phyloP scores from a whole-genome alignment of 1,139 yeast genomes.

The Taphrina pruni region DNA sequence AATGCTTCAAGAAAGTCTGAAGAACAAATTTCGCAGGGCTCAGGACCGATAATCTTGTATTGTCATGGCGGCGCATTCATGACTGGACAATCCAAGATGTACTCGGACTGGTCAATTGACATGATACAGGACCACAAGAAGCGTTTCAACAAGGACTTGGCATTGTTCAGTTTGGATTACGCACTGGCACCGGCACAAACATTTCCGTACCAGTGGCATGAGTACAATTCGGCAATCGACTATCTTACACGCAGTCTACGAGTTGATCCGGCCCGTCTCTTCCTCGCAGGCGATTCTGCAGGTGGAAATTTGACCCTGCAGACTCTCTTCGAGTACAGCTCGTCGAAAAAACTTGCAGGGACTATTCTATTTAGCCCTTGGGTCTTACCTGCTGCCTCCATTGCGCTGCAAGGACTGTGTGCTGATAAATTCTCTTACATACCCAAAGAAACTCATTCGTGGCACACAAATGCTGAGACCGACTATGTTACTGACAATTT shows the following conservation, averaged over 20 bases:
- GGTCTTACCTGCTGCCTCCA: slow-evolving; percentile 27
- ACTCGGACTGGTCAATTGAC: slow-evolving; percentile 23
- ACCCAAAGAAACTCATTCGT: slow-evolving; percentile 1
- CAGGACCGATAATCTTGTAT: slow-evolving; percentile 29
- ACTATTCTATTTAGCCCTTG: slow-evolving; percentile 37
- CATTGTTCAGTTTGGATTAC: slow-evolving; percentile 23
- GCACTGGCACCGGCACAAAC: slow-evolving; percentile 23
- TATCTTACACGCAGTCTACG: slow-evolving; percentile 20
- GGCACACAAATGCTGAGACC: background rate
- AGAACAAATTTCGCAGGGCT: slow-evolving; percentile 12
- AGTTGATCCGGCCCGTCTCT: slow-evolving; percentile 24
- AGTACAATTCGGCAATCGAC: slow-evolving; percentile 27
- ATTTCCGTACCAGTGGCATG: slow-evolving; percentile 29
- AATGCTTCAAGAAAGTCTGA: slow-evolving; percentile 22
- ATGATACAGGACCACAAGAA: slow-evolving; percentile 27
- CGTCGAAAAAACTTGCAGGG: slow-evolving; percentile 21
- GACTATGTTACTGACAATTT: slow-evolving; percentile 22
- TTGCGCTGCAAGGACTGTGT: slow-evolving; percentile 7
- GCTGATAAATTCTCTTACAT: background rate
- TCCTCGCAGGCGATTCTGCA: slow-evolving; percentile 38
- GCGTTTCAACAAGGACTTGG: slow-evolving; percentile 30
- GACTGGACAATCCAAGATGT: slow-evolving; percentile 33
- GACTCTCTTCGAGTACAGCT: slow-evolving; percentile 25
- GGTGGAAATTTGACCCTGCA: slow-evolving; percentile 35
- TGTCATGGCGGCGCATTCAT: slow-evolving; percentile 39